These are phyloP conservation scores for Aureobasidium sp. DNA, from an alignment of 2,329 filamentous ascomycete genomes.

Conservation along the genomic window DNA sequence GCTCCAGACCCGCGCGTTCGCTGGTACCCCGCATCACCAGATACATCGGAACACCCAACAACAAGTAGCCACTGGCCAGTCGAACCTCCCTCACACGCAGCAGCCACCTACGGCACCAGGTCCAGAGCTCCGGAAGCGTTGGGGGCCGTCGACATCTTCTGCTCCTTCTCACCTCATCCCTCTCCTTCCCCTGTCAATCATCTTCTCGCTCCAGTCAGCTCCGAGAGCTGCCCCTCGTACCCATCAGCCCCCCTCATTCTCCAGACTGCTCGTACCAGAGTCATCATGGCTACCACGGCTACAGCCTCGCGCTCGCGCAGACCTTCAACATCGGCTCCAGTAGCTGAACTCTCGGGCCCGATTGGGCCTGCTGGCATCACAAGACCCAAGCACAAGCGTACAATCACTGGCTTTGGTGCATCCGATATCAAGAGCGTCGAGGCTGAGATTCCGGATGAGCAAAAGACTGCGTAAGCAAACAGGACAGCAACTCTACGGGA, in stretches of 20 bases:
- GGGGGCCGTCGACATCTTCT: conserved; percentile 4
- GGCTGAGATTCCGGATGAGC: conserved; percentile 80
- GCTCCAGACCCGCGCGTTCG: background rate
- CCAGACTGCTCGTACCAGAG: background rate
- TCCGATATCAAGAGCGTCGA: conserved; percentile 91
- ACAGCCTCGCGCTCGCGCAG: conserved; percentile 62
- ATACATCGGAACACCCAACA: background rate
- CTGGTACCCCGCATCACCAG: conserved; percentile 4
- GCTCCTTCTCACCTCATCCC: background rate
- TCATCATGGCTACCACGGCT: conserved; percentile 23
- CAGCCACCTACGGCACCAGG: conserved; percentile 4
- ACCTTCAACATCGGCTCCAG: conserved; percentile 73
- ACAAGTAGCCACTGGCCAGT: background rate
- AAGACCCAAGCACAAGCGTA: conserved; percentile 93
- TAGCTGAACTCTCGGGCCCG: conserved; percentile 78
- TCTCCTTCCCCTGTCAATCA: conserved; percentile 9
- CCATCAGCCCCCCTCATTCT: background rate
- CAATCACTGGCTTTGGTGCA: conserved; percentile 87
- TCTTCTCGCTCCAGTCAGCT: background rate
- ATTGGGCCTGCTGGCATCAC: conserved; percentile 74
- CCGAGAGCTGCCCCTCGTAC: background rate
- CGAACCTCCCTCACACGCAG: background rate
- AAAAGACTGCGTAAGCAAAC: conserved; percentile 68
- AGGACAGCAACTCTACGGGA: background rate
- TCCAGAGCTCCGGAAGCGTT: conserved; percentile 8